Conservation (phyloP, 495 filamentous ascomycete species). For the Lasiosphaeria hispida region DNA sequence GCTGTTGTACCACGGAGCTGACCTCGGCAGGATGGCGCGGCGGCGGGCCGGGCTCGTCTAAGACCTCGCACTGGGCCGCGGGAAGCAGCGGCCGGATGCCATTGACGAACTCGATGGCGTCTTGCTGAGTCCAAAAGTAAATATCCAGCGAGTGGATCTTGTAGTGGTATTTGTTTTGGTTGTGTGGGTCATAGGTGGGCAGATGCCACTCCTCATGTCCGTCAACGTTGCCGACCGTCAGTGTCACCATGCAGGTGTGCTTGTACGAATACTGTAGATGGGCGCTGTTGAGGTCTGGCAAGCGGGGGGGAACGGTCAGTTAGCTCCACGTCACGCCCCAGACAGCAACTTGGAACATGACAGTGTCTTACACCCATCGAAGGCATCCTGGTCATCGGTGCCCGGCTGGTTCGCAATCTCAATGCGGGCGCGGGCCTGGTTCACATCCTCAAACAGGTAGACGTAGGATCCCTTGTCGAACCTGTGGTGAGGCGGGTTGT, state of each 20-base stretch:
- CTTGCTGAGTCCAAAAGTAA: constrained; percentile 82
- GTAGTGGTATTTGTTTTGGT: constrained; percentile 68
- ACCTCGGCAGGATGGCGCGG: constrained; percentile 48
- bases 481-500: constrained; percentile 73
- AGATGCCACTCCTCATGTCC: constrained; percentile 71
- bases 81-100: constrained; percentile 59
- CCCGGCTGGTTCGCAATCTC: constrained; percentile 89
- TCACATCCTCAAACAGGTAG: constrained; percentile 77
- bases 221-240: constrained; percentile 64
- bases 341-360: background rate
- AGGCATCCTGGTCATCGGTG: constrained; percentile 83
- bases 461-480: constrained; percentile 89
- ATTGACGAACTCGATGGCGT: constrained; percentile 72
- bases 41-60: constrained; percentile 52
- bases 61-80: constrained; percentile 57
- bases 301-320: background rate
- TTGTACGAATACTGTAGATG: constrained; percentile 71
- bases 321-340: no score
- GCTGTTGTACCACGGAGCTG: constrained; percentile 78
- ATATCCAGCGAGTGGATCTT: constrained; percentile 81
- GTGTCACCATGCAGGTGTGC: constrained; percentile 71
- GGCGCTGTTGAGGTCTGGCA: constrained; percentile 59
- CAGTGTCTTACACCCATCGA: constrained; percentile 66
- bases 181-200: constrained; percentile 64
- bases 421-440: constrained; percentile 64